Conservation (phyloP, 768 basidiomycete genomes). For the Clathrus columnatus region DNA sequence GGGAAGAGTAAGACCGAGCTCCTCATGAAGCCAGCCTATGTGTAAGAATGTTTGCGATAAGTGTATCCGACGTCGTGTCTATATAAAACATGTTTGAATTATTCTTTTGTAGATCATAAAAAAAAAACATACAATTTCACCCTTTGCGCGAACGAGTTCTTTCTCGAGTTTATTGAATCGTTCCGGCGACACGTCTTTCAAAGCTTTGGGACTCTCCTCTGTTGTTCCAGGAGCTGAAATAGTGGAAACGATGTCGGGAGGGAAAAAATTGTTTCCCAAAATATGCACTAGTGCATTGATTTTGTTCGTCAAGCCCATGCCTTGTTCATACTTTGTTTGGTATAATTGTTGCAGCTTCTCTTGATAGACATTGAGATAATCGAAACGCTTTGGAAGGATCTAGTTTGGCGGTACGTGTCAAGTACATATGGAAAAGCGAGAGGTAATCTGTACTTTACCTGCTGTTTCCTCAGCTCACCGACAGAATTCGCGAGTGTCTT, state of each 20-base stretch:
- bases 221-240: constrained; percentile 34
- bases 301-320: constrained; percentile 61
- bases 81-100: background rate
- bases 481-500: constrained; percentile 59
- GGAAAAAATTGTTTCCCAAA: constrained; percentile 51
- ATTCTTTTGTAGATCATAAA: background rate
- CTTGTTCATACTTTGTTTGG: constrained; percentile 69
- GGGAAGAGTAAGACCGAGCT: constrained; percentile 68
- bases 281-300: constrained; percentile 50
- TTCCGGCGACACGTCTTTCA: constrained; percentile 71
- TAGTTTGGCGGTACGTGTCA: constrained; percentile 3
- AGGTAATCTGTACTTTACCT: constrained; percentile 22
- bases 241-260: constrained; percentile 45
- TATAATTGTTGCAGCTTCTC: constrained; percentile 72
- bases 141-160: constrained; percentile 75
- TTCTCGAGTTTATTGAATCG: constrained; percentile 75
- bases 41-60: constrained; percentile 59
- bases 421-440: constrained; percentile 7
- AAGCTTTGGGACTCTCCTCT: constrained; percentile 31
- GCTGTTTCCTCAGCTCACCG: constrained; percentile 62
- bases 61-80: constrained; percentile 62
- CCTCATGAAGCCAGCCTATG: constrained; percentile 74
- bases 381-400: constrained; percentile 62
- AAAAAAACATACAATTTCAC: constrained; percentile 61
- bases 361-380: constrained; percentile 58